Percentiles rank a stretch among this genome's conserved stretches.
phyloP scores from a whole-genome alignment of 345 rosid genomes.

The Combretum micranthum region DNA sequence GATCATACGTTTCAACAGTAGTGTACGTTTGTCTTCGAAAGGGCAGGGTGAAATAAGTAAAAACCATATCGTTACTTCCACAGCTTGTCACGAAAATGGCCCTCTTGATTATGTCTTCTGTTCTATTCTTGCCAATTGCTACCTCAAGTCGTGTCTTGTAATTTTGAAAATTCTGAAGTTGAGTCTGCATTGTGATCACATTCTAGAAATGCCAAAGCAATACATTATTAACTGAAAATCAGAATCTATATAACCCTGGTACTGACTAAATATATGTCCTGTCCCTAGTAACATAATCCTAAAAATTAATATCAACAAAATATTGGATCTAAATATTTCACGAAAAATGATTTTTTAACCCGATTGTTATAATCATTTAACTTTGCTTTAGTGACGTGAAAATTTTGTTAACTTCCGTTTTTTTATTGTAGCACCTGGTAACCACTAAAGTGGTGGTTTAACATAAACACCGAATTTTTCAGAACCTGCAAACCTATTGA shows the following conservation, averaged over 20 bases:
- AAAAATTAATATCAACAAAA: too few relatives aligned
- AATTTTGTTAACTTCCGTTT: too few relatives aligned
- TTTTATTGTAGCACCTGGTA: too few relatives aligned
- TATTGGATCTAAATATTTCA: too few relatives aligned
- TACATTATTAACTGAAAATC: not conserved
- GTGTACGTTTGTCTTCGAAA: conserved; percentile 1
- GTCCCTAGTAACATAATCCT: too few relatives aligned
- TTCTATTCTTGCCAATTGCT: conserved; percentile 9
- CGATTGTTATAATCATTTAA: too few relatives aligned
- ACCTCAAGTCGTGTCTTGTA: conserved; percentile 3
- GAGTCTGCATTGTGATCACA: conserved; percentile 8
- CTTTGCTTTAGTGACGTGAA: too few relatives aligned
- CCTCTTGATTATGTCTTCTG: conserved; percentile 3
- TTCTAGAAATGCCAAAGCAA: not conserved
- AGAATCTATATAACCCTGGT: not conserved
- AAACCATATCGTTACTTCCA: conserved; percentile 14
- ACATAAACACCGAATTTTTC: too few relatives aligned
- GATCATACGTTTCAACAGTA: not conserved
- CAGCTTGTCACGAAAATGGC: conserved; percentile 10
- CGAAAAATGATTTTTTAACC: too few relatives aligned
- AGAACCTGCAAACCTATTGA: too few relatives aligned
- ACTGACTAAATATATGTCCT: too few relatives aligned
- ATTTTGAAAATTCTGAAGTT: conserved; percentile 8
- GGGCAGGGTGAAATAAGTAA: conserved; percentile 6
- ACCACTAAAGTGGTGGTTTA: too few relatives aligned